Conservation (phyloP, 192 early-diverging fungal genomes). For the Rhizoclosmatium sp. region DNA sequence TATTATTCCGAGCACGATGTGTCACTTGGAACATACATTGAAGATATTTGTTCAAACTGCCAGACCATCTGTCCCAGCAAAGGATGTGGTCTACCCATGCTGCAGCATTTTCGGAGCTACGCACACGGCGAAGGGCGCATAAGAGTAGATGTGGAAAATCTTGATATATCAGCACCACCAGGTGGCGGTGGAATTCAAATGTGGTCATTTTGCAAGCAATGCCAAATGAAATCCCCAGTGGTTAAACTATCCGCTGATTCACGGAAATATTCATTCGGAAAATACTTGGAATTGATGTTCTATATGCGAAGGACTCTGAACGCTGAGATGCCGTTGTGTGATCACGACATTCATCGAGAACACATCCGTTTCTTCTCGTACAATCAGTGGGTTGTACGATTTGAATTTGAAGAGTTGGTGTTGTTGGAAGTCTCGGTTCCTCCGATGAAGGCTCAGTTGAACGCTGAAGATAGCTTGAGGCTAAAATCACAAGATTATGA, state of each 20-base stretch:
- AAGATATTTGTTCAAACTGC: conserved; percentile 80
- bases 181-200: conserved; percentile 73
- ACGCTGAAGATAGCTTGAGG: conserved; percentile 56
- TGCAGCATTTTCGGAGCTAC: conserved; percentile 86
- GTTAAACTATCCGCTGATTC: conserved; percentile 84
- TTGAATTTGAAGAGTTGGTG: conserved; percentile 78
- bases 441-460: conserved; percentile 68
- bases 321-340: conserved; percentile 53
- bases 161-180: not conserved
- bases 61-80: conserved; percentile 69
- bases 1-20: conserved; percentile 86
- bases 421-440: conserved; percentile 78
- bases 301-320: conserved; percentile 70
- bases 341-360: conserved; percentile 82
- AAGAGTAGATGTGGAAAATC: conserved; percentile 75
- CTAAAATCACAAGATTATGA: conserved; percentile 82
- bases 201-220: conserved; percentile 86
- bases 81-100: conserved; percentile 79
- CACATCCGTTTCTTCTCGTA: conserved; percentile 87
- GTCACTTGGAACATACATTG: conserved; percentile 87
- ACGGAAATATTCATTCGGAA: conserved; percentile 97
- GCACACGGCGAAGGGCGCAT: conserved; percentile 83
- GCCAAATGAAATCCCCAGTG: conserved; percentile 72
- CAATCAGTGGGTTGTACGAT: conserved; percentile 77
- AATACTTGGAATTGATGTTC: conserved; percentile 92